A percentile compares a stretch with the other conserved stretches of the same genome.
phyloP scores from a whole-genome alignment of 495 filamentous ascomycete species.

The Neurospora sp. region DNA sequence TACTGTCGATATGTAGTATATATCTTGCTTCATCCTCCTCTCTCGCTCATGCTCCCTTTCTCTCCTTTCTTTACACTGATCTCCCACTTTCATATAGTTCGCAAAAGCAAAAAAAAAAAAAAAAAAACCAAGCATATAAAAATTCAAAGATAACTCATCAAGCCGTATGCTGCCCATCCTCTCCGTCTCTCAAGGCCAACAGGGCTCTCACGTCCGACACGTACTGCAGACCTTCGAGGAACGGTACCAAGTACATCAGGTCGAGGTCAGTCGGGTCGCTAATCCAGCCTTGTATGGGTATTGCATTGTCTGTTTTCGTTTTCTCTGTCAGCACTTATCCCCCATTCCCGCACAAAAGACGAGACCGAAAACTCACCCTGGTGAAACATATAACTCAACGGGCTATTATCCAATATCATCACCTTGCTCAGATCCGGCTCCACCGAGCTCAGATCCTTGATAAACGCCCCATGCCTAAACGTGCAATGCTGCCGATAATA shows the following conservation, averaged over 20 bases:
- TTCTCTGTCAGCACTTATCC: conserved; percentile 3
- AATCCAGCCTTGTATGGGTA: conserved; percentile 90
- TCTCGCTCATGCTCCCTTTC: neutral
- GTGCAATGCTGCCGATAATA: conserved; percentile 98
- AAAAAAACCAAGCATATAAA: neutral
- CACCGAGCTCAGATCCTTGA: conserved; percentile 93
- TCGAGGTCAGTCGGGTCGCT: conserved; percentile 86
- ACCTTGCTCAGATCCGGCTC: conserved; percentile 94
- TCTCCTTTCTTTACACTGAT: neutral
- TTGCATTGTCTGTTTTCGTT: conserved; percentile 68
- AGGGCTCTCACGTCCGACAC: conserved; percentile 89
- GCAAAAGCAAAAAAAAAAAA: neutral
- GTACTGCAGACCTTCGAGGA: conserved; percentile 91
- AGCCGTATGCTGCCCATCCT: conserved; percentile 48
- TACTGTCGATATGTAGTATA: neutral
- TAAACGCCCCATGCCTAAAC: conserved; percentile 86
- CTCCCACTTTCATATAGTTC: neutral
- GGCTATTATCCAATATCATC: conserved; percentile 97
- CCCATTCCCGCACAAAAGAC: neutral
- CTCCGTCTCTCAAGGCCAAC: conserved; percentile 76
- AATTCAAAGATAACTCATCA: conserved; percentile 6
- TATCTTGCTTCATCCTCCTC: neutral
- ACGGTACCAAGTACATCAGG: conserved; percentile 81
- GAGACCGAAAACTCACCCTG: conserved; percentile 53
- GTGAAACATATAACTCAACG: conserved; percentile 97